A percentile compares a stretch with the other conserved stretches of the same genome.
These are phyloP conservation scores for Coelastrella sp. DNA, from an alignment of 139 green algal species.

Conservation along the genomic window DNA sequence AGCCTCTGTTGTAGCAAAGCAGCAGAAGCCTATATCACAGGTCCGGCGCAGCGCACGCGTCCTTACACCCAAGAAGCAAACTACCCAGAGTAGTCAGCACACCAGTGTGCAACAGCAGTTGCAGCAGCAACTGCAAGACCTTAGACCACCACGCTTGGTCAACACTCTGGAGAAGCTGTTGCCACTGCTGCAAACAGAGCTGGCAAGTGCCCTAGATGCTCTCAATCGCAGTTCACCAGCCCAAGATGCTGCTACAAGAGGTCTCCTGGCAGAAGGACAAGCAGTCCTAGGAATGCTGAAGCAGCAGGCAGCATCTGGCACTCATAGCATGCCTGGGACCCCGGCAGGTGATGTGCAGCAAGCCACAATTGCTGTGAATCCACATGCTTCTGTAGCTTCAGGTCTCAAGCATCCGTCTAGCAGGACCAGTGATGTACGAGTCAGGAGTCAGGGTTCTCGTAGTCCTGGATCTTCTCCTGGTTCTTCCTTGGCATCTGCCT, in stretches of 20 bases:
- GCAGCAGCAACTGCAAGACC: neutral
- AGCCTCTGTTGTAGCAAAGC: neutral
- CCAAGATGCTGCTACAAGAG: neutral
- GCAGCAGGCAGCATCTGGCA: neutral
- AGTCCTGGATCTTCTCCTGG: neutral
- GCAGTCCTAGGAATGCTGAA: neutral
- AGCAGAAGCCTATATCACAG: too few species aligned
- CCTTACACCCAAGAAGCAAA: neutral
- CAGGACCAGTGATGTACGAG: too few species aligned
- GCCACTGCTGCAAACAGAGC: constrained; percentile 15
- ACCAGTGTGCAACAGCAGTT: constrained; percentile 19
- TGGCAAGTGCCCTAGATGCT: neutral
- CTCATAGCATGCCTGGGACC: neutral
- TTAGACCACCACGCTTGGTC: neutral
- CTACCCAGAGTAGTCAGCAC: constrained; percentile 12
- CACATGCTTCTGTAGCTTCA: too few species aligned
- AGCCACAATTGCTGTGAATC: too few species aligned
- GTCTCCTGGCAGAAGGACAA: neutral
- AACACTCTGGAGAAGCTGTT: neutral
- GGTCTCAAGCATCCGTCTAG: too few species aligned
- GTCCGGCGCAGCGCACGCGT: neutral
- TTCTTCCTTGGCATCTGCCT: neutral
- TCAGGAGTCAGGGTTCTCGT: neutral
- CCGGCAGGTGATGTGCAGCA: too few species aligned
- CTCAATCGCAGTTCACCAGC: neutral